Conservation (phyloP, 139 green algal genomes). For the Chlorella sp. region DNA sequence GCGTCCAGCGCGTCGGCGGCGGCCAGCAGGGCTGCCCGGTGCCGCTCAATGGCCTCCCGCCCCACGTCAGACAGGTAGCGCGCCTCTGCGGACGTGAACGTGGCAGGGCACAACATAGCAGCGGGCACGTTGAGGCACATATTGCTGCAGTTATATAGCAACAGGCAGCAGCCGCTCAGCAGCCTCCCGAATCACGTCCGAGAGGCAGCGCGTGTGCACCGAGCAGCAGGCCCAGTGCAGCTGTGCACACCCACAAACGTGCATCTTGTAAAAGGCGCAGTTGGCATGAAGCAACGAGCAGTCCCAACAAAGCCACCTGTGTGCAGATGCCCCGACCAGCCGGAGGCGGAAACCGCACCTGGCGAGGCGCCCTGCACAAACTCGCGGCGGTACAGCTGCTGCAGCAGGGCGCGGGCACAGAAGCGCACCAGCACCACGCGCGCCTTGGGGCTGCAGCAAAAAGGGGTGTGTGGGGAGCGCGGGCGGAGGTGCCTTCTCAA, state of each 20-base stretch:
- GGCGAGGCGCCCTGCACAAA: constrained; percentile 32
- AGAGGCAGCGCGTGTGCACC: too few relatives aligned
- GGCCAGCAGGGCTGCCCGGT: constrained; percentile 1
- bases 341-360: neutral
- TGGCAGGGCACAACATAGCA: neutral
- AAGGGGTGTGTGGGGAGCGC: constrained; percentile 27
- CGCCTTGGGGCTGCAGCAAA: constrained; percentile 55
- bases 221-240: too few relatives aligned
- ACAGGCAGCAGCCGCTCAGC: too few relatives aligned
- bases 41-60: neutral
- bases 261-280: too few relatives aligned
- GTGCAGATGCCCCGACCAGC: too few relatives aligned
- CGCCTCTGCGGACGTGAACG: neutral
- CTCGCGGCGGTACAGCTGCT: constrained; percentile 67
- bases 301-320: too few relatives aligned
- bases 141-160: too few relatives aligned
- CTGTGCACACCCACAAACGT: too few relatives aligned
- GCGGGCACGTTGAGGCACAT: too few relatives aligned
- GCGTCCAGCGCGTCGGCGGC: constrained; percentile 42
- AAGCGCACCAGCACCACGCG: constrained; percentile 77
- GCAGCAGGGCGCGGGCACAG: constrained; percentile 72
- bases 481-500: too few relatives aligned
- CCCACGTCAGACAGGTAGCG: constrained; percentile 8
- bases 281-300: too few relatives aligned
- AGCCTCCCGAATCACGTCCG: too few relatives aligned